Conservation (phyloP, 768 basidiomycete genomes). For the Gautieria morchelliformis region DNA sequence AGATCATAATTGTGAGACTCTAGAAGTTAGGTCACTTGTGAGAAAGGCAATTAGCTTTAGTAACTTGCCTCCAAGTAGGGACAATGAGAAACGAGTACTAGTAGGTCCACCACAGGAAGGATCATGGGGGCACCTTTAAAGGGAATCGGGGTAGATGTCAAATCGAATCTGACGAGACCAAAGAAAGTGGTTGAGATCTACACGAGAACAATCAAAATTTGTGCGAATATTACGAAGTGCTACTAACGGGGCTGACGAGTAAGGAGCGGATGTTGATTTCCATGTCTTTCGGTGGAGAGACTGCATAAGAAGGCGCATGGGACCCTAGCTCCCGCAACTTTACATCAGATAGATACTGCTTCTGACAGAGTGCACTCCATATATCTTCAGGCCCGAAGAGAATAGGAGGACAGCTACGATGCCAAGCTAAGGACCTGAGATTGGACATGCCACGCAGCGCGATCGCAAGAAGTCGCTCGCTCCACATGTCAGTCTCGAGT, state of each 20-base stretch:
- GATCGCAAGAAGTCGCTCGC: background rate
- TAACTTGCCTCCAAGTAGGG: background rate
- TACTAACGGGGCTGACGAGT: background rate
- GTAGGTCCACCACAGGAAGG: background rate
- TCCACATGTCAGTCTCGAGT: background rate
- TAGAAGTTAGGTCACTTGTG: background rate
- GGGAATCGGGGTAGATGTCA: background rate
- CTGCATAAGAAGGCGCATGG: background rate
- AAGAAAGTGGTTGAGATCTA: background rate
- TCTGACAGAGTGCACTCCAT: background rate
- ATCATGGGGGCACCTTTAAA: background rate
- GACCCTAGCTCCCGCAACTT: background rate
- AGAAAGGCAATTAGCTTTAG: background rate
- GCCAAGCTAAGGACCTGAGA: background rate
- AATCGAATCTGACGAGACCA: background rate
- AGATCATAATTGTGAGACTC: background rate
- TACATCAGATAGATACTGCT: background rate
- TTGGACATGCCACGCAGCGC: background rate
- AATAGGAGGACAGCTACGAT: background rate
- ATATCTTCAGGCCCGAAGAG: background rate
- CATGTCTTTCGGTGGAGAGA: background rate
- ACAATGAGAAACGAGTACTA: background rate
- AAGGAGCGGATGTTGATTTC: background rate
- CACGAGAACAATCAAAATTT: background rate
- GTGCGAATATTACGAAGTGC: background rate